phyloP scores from a whole-genome alignment of 495 filamentous ascomycete species.

The Daldinia concentrica region DNA sequence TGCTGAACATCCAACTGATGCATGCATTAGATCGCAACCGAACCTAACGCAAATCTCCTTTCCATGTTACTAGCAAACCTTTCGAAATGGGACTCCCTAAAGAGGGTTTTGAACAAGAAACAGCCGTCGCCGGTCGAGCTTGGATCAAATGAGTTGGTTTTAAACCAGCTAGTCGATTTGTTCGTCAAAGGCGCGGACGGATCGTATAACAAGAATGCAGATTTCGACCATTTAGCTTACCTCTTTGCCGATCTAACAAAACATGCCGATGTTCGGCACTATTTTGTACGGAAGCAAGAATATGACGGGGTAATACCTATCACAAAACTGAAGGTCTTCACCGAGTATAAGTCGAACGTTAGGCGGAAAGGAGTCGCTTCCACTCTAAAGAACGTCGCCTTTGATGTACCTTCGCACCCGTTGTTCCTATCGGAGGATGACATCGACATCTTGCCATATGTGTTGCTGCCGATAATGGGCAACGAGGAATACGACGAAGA shows the following conservation, averaged over 20 bases:
- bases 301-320: slow-evolving; percentile 84
- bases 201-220: slow-evolving; percentile 82
- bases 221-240: slow-evolving; percentile 92
- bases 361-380: slow-evolving; percentile 90
- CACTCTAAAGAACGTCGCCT: slow-evolving; percentile 88
- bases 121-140: slow-evolving; percentile 66
- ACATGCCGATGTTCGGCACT: slow-evolving; percentile 72
- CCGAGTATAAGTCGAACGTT: slow-evolving; percentile 80
- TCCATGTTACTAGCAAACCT: slow-evolving; percentile 95
- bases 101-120: slow-evolving; percentile 70
- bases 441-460: slow-evolving; percentile 84
- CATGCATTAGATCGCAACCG: slow-evolving; percentile 56
- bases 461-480: slow-evolving; percentile 74
- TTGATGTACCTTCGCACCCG: slow-evolving; percentile 73
- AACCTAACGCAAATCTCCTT: slow-evolving; percentile 81
- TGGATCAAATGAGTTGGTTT: slow-evolving; percentile 74
- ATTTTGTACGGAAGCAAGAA: slow-evolving; percentile 75
- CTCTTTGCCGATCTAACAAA: slow-evolving; percentile 93
- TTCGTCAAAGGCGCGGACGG: slow-evolving; percentile 91
- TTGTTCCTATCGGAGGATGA: slow-evolving; percentile 72
- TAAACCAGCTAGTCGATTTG: slow-evolving; percentile 92
- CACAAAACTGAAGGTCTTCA: slow-evolving; percentile 90
- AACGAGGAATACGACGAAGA: slow-evolving; percentile 72
- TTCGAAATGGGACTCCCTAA: slow-evolving; percentile 77
- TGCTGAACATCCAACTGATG: slow-evolving; percentile 18